A percentile compares a stretch with the other conserved stretches of the same genome.
Evolutionary conservation across 2,329 filamentous ascomycete genomes (phyloP).

Genomic region (Zymoseptoria ardabiliae): DNA sequence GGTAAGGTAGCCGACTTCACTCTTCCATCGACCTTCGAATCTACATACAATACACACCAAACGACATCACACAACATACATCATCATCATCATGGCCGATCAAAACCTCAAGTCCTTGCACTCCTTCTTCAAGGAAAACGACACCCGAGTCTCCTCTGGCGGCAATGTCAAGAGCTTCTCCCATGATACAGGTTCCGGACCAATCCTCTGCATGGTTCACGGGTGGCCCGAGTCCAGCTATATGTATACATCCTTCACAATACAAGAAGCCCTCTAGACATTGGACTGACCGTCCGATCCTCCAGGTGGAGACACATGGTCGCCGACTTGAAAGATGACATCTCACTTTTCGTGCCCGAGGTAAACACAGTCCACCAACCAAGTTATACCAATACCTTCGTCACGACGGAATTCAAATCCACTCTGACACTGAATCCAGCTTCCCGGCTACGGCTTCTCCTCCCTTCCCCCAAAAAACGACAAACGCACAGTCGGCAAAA

Average conservation of each 20-base stretch:
- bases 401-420: too few relatives aligned
- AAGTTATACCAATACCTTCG: background rate
- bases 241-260: constrained; percentile 13
- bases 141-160: constrained; percentile 22
- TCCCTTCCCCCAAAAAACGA: constrained; percentile 29
- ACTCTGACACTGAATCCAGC: constrained; percentile 1
- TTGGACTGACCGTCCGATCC: background rate
- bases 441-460: constrained; percentile 43
- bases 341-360: constrained; percentile 42
- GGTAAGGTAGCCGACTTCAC: background rate
- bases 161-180: constrained; percentile 28
- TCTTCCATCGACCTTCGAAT: background rate
- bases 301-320: constrained; percentile 30
- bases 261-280: background rate
- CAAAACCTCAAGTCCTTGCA: constrained; percentile 23
- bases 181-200: constrained; percentile 27
- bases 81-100: constrained; percentile 20
- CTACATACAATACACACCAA: background rate
- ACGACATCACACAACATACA: background rate
- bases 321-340: constrained; percentile 31
- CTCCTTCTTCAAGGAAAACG: constrained; percentile 23
- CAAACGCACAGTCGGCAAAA: constrained; percentile 36
- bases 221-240: constrained; percentile 41
- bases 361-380: background rate
- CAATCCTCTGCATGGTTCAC: constrained; percentile 39